Evolutionary conservation across 2,329 filamentous ascomycete genomes (phyloP).

Genomic region (Trichoderma cornu-damae): DNA sequence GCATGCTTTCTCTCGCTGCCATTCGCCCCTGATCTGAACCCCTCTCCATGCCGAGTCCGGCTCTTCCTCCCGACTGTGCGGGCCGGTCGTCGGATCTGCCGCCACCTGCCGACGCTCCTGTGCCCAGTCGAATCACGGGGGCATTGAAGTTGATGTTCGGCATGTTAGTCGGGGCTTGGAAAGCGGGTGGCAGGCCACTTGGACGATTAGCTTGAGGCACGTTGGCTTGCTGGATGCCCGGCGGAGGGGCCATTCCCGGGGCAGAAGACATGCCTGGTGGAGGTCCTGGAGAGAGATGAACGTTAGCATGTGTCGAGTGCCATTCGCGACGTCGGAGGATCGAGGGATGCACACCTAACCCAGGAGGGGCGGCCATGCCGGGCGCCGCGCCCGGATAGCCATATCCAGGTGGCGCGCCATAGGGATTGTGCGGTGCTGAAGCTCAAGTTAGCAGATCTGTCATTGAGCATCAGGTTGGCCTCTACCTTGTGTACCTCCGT

Average conservation of each 20-base stretch:
- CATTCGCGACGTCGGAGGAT: not conserved
- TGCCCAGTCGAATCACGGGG: constrained; percentile 89
- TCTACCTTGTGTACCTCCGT: constrained; percentile 43
- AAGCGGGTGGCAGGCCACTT: constrained; percentile 72
- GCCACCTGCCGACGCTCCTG: constrained; percentile 55
- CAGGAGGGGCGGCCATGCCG: constrained; percentile 72
- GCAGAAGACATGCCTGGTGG: constrained; percentile 75
- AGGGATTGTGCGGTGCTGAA: constrained; percentile 44
- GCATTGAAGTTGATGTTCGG: constrained; percentile 98
- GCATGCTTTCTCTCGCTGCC: constrained; percentile 61
- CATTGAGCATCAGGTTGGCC: not conserved
- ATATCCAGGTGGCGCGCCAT: constrained; percentile 71
- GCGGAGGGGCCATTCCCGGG: constrained; percentile 73
- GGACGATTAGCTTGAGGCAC: constrained; percentile 72
- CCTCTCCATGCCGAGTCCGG: constrained; percentile 57
- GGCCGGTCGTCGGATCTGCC: constrained; percentile 39
- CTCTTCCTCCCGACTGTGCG: constrained; percentile 36
- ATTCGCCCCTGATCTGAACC: constrained; percentile 62
- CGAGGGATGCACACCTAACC: constrained; percentile 61
- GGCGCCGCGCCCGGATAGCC: constrained; percentile 59
- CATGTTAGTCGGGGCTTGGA: constrained; percentile 85
- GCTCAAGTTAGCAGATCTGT: constrained; percentile 22
- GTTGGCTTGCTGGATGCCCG: constrained; percentile 71
- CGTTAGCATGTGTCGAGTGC: constrained; percentile 3
- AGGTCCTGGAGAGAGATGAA: constrained; percentile 48